Evolutionary conservation across 192 early-diverging fungal genomes (phyloP).

Genomic region (Bifiguratus adelaidae): DNA sequence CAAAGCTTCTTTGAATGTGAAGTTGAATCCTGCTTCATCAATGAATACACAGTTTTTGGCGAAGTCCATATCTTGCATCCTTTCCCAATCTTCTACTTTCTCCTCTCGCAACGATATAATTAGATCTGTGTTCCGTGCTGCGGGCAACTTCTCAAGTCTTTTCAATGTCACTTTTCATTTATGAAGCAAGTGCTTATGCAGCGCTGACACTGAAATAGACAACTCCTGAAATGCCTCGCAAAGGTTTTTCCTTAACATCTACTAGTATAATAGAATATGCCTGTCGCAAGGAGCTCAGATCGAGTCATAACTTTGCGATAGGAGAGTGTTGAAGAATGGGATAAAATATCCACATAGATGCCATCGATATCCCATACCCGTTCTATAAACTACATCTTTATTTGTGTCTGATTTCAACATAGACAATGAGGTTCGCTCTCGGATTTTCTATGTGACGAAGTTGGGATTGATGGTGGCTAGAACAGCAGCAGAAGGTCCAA

Average conservation of each 20-base stretch:
- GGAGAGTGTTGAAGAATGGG: no score
- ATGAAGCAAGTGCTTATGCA: no score
- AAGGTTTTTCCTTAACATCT: no score
- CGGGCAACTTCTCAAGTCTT: constrained; percentile 2
- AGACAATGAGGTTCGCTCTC: neutral
- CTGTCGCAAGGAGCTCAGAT: no score
- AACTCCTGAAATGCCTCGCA: no score
- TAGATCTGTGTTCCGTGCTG: constrained; percentile 3
- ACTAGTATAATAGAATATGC: no score
- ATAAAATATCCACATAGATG: no score
- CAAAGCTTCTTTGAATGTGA: constrained; percentile 13
- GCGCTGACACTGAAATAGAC: no score
- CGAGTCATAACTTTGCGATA: no score
- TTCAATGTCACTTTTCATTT: no score
- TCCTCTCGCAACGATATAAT: constrained; percentile 1
- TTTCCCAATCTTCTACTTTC: constrained; percentile 3
- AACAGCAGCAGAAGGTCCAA: constrained; percentile 2
- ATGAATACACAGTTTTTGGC: constrained; percentile 12
- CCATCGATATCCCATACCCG: no score
- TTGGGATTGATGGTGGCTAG: constrained; percentile 1
- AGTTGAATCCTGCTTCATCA: constrained; percentile 20
- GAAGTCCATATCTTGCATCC: constrained; percentile 1
- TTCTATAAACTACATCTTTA: no score
- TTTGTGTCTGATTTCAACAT: neutral
- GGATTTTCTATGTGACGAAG: neutral